Evolutionary conservation across 192 early-diverging fungal species (phyloP).

Genomic region (Gaertneriomyces sp.): DNA sequence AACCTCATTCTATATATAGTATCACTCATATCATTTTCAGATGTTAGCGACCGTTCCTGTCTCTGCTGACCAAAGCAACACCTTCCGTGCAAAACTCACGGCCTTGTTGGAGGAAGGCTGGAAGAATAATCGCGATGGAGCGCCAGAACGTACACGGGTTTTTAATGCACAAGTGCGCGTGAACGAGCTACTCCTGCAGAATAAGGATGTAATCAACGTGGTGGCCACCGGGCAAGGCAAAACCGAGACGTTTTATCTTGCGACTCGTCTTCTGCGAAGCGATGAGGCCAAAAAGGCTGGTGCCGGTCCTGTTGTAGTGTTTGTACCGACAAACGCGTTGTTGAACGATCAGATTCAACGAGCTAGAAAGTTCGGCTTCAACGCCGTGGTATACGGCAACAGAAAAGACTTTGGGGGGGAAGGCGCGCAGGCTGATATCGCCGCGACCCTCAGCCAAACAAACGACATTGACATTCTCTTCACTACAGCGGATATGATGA

Average conservation of each 20-base stretch:
- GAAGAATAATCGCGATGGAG: conserved; percentile 8
- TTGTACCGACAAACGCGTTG: conserved; percentile 8
- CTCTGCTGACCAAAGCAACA: background rate
- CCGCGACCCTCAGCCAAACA: background rate
- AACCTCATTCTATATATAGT: too few relatives aligned
- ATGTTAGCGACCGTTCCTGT: background rate
- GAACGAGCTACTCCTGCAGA: conserved; percentile 6
- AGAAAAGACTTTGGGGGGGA: background rate
- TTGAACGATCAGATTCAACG: conserved; percentile 10
- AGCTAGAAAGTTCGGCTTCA: background rate
- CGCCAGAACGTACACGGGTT: background rate
- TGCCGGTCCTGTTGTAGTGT: conserved; percentile 14
- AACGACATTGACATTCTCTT: conserved; percentile 4
- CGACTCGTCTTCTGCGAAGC: conserved; percentile 12
- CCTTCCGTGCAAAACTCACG: conserved; percentile 6
- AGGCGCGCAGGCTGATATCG: background rate
- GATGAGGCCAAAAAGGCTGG: conserved; percentile 4
- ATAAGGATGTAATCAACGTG: conserved; percentile 11
- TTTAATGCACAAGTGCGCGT: conserved; percentile 12
- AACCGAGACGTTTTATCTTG: conserved; percentile 12
- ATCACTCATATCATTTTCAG: too few relatives aligned
- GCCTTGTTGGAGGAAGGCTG: conserved; percentile 2
- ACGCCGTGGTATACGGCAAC: conserved; percentile 12
- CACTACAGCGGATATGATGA: conserved; percentile 3
- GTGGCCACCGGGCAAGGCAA: conserved; percentile 15